Conservation (phyloP, 768 basidiomycete genomes). For the Trametes gibbosa region DNA sequence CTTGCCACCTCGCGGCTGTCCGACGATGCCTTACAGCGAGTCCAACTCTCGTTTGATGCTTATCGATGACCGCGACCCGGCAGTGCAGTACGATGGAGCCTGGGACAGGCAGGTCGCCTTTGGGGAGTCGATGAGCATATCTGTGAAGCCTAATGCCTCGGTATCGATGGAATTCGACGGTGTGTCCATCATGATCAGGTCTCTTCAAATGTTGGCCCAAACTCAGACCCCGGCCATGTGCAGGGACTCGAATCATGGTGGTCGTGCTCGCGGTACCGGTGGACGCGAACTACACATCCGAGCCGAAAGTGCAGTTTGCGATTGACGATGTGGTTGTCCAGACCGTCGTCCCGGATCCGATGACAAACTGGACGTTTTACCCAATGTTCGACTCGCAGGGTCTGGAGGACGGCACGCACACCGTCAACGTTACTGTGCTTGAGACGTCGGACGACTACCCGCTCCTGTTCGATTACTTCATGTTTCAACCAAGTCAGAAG, state of each 20-base stretch:
- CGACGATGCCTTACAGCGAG: not conserved
- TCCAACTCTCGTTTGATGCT: slow-evolving; percentile 1
- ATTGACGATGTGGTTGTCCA: not conserved
- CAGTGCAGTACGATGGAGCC: not conserved
- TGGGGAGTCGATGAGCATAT: not conserved
- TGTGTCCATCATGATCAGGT: not conserved
- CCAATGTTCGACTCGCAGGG: not conserved
- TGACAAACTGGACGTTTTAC: slow-evolving; percentile 1
- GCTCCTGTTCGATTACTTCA: not conserved
- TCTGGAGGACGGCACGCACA: not conserved
- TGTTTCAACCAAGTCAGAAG: slow-evolving; percentile 3
- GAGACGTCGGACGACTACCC: not conserved
- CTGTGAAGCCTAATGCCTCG: not conserved
- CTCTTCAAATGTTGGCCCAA: not conserved
- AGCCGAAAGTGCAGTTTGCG: not conserved
- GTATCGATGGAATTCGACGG: slow-evolving; percentile 5
- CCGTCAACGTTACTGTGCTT: not conserved
- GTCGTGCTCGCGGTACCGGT: not conserved
- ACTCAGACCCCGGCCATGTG: not conserved
- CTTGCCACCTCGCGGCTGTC: not conserved
- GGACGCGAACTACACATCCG: not conserved
- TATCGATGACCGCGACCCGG: slow-evolving; percentile 4
- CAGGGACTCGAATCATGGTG: slow-evolving; percentile 3
- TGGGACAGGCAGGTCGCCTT: not conserved
- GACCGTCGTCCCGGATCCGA: not conserved